These are phyloP conservation scores for Camellia granthamiana DNA, from an alignment of 148 eudicot genomes.

Conservation along the genomic window DNA sequence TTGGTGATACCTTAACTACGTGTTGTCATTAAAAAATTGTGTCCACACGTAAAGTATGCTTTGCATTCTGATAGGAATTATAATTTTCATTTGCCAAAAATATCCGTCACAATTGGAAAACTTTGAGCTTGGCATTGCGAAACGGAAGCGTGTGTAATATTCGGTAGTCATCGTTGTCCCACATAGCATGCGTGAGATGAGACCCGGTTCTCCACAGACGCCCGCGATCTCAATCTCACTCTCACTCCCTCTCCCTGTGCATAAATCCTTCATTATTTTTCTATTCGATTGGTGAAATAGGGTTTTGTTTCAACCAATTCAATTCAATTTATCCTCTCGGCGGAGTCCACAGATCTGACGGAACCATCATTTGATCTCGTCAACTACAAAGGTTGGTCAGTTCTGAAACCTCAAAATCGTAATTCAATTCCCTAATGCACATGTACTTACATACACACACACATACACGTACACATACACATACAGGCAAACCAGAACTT, in stretches of 20 bases:
- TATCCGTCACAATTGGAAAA: background rate
- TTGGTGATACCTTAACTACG: too few relatives aligned
- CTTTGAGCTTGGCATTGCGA: background rate
- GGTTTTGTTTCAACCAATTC: background rate
- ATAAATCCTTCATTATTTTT: background rate
- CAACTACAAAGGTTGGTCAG: background rate
- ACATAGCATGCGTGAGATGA: background rate
- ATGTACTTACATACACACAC: background rate
- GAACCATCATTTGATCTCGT: background rate
- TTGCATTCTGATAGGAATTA: too few relatives aligned
- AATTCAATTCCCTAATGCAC: background rate
- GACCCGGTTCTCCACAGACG: background rate
- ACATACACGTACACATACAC: background rate
- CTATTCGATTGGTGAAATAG: background rate
- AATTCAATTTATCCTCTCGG: background rate
- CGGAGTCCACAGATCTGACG: conserved; percentile 7
- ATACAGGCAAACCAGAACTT: too few relatives aligned
- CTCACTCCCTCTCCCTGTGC: conserved; percentile 6
- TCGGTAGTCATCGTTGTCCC: background rate
- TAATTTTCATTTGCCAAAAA: background rate
- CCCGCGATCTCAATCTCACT: background rate
- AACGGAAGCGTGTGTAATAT: background rate
- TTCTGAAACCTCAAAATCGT: background rate
- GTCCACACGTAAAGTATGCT: too few relatives aligned
- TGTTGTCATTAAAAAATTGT: too few relatives aligned